Percentiles rank a stretch among this genome's conserved stretches.
Conservation (phyloP, 192 early-diverging fungal genomes). For the Piromyces finnis region DNA sequence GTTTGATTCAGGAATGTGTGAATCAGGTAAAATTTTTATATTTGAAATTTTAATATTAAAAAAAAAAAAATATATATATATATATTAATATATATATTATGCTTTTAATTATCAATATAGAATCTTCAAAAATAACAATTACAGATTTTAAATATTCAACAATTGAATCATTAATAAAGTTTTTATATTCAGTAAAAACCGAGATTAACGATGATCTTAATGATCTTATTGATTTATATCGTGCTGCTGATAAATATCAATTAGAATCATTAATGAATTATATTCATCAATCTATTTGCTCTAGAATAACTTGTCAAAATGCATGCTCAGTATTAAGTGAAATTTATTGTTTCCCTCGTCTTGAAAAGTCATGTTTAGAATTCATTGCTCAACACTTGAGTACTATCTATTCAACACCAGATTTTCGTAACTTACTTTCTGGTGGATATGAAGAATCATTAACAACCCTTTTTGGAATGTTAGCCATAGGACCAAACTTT, state of each 20-base stretch:
- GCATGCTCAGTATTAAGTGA: neutral
- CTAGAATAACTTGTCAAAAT: neutral
- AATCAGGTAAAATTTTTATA: neutral
- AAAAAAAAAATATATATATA: too few relatives aligned
- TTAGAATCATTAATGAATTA: neutral
- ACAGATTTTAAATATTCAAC: neutral
- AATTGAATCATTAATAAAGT: neutral
- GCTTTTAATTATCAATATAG: too few relatives aligned
- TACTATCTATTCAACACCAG: neutral
- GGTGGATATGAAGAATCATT: neutral
- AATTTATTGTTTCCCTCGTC: neutral
- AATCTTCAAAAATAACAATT: neutral
- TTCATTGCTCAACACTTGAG: neutral
- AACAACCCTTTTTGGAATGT: neutral
- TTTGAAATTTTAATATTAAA: too few relatives aligned
- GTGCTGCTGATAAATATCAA: neutral
- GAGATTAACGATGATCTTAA: neutral
- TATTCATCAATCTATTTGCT: neutral
- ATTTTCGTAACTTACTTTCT: neutral
- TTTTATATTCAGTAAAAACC: neutral
- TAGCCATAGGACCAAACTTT: neutral
- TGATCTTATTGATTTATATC: neutral
- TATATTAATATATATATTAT: too few relatives aligned
- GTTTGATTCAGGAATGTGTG: neutral
- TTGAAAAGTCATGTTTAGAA: neutral